Conservation (phyloP, 257 asterid genomes). For the Paulownia fortunei region DNA sequence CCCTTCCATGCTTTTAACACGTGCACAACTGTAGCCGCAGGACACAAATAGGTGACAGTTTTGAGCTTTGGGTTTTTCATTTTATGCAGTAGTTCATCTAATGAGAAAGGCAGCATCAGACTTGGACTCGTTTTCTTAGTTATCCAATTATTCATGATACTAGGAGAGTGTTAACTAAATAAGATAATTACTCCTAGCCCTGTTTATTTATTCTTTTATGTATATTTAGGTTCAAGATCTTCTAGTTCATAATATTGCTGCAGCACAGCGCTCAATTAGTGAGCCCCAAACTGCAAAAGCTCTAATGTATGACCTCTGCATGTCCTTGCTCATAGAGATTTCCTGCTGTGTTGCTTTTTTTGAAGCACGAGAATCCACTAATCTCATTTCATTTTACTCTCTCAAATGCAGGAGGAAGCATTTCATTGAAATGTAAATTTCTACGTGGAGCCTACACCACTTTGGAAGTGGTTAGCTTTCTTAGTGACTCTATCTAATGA, state of each 20-base stretch:
- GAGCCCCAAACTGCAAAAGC: background rate
- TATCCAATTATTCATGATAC: background rate
- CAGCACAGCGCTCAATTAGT: background rate
- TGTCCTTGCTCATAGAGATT: background rate
- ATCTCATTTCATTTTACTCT: background rate
- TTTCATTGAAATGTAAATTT: background rate
- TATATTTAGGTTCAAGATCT: conserved; percentile 17
- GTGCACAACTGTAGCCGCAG: background rate
- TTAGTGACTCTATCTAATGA: background rate
- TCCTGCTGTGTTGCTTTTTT: background rate
- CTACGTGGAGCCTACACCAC: background rate
- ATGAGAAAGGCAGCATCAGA: background rate
- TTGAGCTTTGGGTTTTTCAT: background rate
- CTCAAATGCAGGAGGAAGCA: background rate
- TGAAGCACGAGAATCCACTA: background rate
- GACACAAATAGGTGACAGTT: background rate
- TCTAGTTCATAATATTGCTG: background rate
- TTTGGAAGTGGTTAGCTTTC: background rate
- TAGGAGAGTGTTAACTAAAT: background rate
- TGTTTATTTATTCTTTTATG: background rate
- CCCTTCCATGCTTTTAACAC: background rate
- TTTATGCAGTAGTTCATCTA: background rate
- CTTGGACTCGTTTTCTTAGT: background rate
- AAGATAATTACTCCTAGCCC: background rate
- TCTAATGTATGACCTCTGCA: background rate